Evolutionary conservation across 2,329 filamentous ascomycete genomes (phyloP).

Genomic region (Nigrograna mackinnonii): DNA sequence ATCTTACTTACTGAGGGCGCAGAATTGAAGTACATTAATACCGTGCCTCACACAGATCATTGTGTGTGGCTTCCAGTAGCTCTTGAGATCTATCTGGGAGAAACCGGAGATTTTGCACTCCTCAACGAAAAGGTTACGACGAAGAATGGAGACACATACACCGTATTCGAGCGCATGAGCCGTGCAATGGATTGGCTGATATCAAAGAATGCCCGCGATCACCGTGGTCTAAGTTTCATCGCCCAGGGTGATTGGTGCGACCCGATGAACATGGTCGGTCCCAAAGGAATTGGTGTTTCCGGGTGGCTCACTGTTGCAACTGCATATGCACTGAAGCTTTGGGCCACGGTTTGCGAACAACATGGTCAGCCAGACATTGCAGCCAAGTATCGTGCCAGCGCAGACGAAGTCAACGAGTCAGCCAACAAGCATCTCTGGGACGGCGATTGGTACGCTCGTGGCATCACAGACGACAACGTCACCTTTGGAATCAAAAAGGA

Average conservation of each 20-base stretch:
- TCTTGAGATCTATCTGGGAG: conserved; percentile 58
- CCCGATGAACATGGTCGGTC: conserved; percentile 66
- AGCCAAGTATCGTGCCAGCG: conserved; percentile 49
- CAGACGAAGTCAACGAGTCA: conserved; percentile 52
- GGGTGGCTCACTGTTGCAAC: conserved; percentile 63
- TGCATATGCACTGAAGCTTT: conserved; percentile 56
- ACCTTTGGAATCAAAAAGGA: conserved; percentile 57
- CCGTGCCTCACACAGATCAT: conserved; percentile 63
- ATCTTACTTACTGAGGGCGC: conserved; percentile 58
- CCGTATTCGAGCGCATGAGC: conserved; percentile 59
- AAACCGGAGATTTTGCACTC: conserved; percentile 58
- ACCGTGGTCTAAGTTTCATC: conserved; percentile 60
- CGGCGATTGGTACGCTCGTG: conserved; percentile 60
- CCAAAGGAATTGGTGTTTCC: conserved; percentile 61
- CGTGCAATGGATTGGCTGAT: conserved; percentile 64
- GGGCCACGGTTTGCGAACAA: conserved; percentile 57
- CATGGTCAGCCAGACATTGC: conserved; percentile 46
- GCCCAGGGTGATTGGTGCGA: conserved; percentile 65
- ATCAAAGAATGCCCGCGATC: conserved; percentile 48
- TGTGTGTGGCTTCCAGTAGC: conserved; percentile 62
- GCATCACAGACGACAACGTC: conserved; percentile 61
- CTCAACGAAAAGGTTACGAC: conserved; percentile 50
- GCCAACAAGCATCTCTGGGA: conserved; percentile 60
- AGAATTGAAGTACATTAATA: conserved; percentile 64
- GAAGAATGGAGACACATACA: conserved; percentile 50